Evolutionary conservation across 352 stramenopile genomes (phyloP).

Genomic region (Pythium phragmitis): DNA sequence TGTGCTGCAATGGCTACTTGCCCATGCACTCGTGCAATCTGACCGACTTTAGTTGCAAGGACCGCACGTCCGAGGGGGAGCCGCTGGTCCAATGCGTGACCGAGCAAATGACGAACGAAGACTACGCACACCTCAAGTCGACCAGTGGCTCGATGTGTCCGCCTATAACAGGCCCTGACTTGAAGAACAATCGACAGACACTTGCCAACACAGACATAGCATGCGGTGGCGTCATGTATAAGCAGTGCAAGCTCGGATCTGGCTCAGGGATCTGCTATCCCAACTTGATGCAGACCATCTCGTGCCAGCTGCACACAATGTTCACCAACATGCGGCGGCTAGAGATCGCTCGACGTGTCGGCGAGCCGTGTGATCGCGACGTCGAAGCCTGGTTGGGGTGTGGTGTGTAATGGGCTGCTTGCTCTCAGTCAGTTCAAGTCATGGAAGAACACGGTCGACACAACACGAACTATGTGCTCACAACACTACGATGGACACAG

Average conservation of each 20-base stretch:
- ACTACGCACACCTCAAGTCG: background rate
- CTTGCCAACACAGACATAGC: slow-evolving; percentile 8
- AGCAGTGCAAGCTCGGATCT: slow-evolving; percentile 5
- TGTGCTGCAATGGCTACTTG: slow-evolving; percentile 29
- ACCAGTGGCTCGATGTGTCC: slow-evolving; percentile 1
- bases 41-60: slow-evolving; percentile 8
- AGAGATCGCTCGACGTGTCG: slow-evolving; percentile 12
- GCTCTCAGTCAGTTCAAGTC: background rate
- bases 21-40: slow-evolving; percentile 14
- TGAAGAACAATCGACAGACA: slow-evolving; percentile 10
- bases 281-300: slow-evolving; percentile 11
- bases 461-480: too few species aligned
- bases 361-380: slow-evolving; percentile 10
- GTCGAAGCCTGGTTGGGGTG: slow-evolving; percentile 21
- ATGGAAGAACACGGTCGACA: too few species aligned
- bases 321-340: slow-evolving; percentile 13
- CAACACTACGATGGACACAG: too few species aligned
- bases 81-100: slow-evolving; percentile 6
- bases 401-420: background rate
- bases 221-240: slow-evolving; percentile 25
- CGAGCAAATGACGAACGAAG: background rate
- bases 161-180: background rate
- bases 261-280: slow-evolving; percentile 16
- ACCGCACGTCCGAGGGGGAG: slow-evolving; percentile 11
- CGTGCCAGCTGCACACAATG: background rate